These are phyloP conservation scores for Geotrichum citri-aurantii DNA, from an alignment of 1,139 yeast genomes.

Conservation along the genomic window DNA sequence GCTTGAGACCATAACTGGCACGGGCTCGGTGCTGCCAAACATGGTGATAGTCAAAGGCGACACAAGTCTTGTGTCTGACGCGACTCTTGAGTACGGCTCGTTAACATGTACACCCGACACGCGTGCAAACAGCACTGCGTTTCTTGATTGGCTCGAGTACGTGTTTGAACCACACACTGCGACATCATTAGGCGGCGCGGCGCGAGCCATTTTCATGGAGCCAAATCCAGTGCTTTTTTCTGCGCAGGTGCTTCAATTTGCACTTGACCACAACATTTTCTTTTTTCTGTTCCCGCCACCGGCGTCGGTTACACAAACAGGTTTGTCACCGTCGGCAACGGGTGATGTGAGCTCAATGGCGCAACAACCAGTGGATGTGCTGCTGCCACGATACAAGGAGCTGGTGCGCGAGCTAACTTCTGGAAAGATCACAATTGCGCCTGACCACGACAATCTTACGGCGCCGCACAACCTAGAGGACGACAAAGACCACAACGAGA, in stretches of 20 bases:
- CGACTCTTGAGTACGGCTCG: conserved; percentile 7
- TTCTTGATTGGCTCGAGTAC: conserved; percentile 17
- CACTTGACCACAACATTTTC: conserved; percentile 13
- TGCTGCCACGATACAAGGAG: conserved; percentile 6
- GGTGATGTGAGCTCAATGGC: not conserved
- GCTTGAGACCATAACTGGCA: conserved; percentile 8
- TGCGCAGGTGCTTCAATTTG: conserved; percentile 14
- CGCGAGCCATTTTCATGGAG: conserved; percentile 15
- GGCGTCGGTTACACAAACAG: not conserved
- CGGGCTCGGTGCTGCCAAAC: conserved; percentile 2
- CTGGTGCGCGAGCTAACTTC: not conserved
- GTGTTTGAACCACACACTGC: conserved; percentile 11
- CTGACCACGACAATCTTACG: not conserved
- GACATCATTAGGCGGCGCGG: not conserved
- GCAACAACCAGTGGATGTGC: not conserved
- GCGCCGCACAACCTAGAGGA: not conserved
- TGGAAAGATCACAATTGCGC: not conserved
- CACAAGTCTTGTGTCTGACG: conserved; percentile 1
- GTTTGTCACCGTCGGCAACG: not conserved
- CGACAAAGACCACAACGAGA: not conserved
- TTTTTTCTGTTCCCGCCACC: conserved; percentile 14
- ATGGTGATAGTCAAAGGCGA: conserved; percentile 9
- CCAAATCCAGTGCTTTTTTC: conserved; percentile 14
- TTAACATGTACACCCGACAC: conserved; percentile 12
- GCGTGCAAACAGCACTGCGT: conserved; percentile 9